Evolutionary conservation across 192 early-diverging fungal species (phyloP).

Genomic region (Gonapodya prolifera): DNA sequence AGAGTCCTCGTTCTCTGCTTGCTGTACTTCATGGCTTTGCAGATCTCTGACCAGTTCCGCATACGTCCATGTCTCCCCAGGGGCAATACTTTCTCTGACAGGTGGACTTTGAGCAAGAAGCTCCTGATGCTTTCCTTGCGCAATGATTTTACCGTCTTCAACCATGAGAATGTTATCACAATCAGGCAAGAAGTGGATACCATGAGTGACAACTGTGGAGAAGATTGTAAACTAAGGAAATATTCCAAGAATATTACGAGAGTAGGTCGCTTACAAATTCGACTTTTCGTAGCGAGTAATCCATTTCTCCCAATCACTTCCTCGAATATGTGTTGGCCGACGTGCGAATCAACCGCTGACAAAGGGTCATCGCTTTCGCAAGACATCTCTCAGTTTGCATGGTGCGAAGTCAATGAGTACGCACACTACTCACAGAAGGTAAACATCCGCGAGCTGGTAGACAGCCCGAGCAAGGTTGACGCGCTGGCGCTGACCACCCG

Average conservation of each 20-base stretch:
- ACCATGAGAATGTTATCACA: constrained; percentile 58
- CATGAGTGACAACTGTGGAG: constrained; percentile 22
- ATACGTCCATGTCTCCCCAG: background rate
- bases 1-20: background rate
- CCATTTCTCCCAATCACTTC: constrained; percentile 80
- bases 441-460: constrained; percentile 80
- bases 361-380: constrained; percentile 39
- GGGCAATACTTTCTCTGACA: background rate
- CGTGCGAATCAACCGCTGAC: constrained; percentile 52
- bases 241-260: background rate
- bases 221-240: background rate
- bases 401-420: background rate
- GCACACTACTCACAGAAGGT: constrained; percentile 47
- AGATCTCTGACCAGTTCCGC: background rate
- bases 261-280: constrained; percentile 27
- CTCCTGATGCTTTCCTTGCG: constrained; percentile 50
- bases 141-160: constrained; percentile 51
- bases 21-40: background rate
- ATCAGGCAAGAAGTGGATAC: constrained; percentile 60
- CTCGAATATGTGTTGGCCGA: constrained; percentile 67
- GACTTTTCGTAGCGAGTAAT: constrained; percentile 58
- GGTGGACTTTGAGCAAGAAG: constrained; percentile 34
- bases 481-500: constrained; percentile 57
- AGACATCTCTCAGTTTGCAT: background rate
- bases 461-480: constrained; percentile 69